Conservation (phyloP, 108 stramenopile species). For the Heterococcus sp. region DNA sequence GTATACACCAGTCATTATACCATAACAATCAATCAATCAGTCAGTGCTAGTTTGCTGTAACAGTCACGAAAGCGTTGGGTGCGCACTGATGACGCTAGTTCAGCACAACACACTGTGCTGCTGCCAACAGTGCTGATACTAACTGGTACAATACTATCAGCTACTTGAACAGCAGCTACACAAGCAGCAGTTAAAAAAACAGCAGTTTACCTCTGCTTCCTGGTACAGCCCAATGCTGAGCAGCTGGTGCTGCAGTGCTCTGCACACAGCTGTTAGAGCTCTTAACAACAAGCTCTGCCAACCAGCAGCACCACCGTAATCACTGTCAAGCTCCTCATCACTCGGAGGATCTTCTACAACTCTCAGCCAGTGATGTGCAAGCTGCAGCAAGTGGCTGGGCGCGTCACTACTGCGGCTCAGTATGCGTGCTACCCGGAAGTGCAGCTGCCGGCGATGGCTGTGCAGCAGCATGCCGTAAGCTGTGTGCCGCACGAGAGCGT, state of each 20-base stretch:
- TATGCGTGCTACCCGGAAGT: neutral
- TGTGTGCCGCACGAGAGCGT: neutral
- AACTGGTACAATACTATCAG: no score
- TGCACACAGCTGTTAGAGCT: no score
- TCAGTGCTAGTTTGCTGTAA: no score
- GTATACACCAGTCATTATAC: no score
- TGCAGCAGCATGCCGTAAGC: neutral
- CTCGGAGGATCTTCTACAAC: neutral
- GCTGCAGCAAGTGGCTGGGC: neutral
- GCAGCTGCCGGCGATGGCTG: neutral
- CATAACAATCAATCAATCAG: no score
- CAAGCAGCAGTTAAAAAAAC: no score
- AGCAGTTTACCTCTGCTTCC: neutral
- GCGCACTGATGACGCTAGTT: no score
- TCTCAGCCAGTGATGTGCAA: neutral
- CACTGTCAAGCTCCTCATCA: neutral
- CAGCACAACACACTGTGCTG: no score
- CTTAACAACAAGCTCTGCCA: neutral
- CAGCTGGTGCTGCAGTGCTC: neutral
- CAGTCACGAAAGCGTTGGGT: no score
- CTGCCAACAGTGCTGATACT: no score
- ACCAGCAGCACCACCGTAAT: neutral
- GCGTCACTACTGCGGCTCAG: neutral
- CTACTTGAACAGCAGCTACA: no score
- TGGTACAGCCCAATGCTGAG: neutral